Conservation (phyloP, 805 yeast species). For the Yamadazyma phyllophila region DNA sequence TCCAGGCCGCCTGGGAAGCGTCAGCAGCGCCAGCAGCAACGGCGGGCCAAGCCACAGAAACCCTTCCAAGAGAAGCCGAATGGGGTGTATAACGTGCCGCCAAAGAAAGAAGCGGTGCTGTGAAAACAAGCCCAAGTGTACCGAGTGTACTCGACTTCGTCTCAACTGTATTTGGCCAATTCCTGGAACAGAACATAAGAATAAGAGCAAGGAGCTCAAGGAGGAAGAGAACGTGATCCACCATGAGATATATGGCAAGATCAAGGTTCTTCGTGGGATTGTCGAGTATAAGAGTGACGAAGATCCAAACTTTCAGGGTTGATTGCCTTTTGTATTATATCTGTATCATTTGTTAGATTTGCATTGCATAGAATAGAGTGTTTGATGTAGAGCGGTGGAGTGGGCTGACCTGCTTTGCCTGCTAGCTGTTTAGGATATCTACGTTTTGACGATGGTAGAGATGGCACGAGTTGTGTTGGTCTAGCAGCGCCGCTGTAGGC, state of each 20-base stretch:
- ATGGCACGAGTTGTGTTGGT: too few relatives aligned
- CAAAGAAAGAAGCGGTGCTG: constrained; percentile 77
- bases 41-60: background rate
- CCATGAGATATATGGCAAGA: constrained; percentile 56
- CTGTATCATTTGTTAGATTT: background rate
- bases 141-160: constrained; percentile 63
- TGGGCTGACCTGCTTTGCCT: too few relatives aligned
- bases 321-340: background rate
- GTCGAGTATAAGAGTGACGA: constrained; percentile 44
- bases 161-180: constrained; percentile 71
- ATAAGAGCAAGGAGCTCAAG: constrained; percentile 50
- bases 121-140: constrained; percentile 64
- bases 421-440: too few relatives aligned
- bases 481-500: too few relatives aligned
- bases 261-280: constrained; percentile 61
- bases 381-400: background rate
- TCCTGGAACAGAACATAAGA: constrained; percentile 65
- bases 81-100: constrained; percentile 79
- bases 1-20: background rate
- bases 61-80: constrained; percentile 52
- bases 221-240: constrained; percentile 51
- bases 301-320: constrained; percentile 5
- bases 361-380: background rate
- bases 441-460: too few relatives aligned
- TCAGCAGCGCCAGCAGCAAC: background rate